These are phyloP conservation scores for Entomortierella beljakovae DNA, from an alignment of 192 early-diverging fungal species.

Conservation along the genomic window DNA sequence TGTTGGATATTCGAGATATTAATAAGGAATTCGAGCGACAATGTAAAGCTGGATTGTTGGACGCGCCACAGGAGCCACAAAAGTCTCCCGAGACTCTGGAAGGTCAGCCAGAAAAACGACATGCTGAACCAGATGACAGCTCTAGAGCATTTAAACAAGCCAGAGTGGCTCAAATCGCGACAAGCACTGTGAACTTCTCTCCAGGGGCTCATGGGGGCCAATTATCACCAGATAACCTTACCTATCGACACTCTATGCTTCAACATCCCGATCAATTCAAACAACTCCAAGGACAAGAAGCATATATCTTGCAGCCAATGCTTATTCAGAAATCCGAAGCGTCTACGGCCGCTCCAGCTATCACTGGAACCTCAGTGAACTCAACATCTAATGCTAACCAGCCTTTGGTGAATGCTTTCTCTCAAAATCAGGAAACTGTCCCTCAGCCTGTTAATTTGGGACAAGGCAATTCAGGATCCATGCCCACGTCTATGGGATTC, in stretches of 20 bases:
- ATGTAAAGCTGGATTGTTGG: conserved; percentile 25
- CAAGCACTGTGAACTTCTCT: not conserved
- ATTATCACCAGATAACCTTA: not conserved
- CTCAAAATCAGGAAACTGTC: conserved; percentile 23
- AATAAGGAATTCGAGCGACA: conserved; percentile 51
- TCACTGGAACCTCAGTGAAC: too few relatives aligned
- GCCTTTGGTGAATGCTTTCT: conserved; percentile 25
- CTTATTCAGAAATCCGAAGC: conserved; percentile 5
- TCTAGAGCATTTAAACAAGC: conserved; percentile 24
- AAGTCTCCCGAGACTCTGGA: not conserved
- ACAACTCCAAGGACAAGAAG: conserved; percentile 9
- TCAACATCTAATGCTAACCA: conserved; percentile 4
- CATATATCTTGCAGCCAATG: conserved; percentile 14
- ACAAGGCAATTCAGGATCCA: conserved; percentile 25
- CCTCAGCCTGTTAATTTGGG: conserved; percentile 30
- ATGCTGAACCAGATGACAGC: conserved; percentile 11
- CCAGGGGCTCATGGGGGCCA: not conserved
- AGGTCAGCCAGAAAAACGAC: conserved; percentile 32
- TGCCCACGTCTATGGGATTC: conserved; percentile 33
- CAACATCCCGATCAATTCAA: conserved; percentile 12
- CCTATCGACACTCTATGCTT: conserved; percentile 12
- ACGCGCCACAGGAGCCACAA: conserved; percentile 6
- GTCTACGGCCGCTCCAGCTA: not conserved
- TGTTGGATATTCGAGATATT: conserved; percentile 47
- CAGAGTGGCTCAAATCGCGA: conserved; percentile 1